phyloP scores from a whole-genome alignment of 2,329 filamentous ascomycete genomes.

The Aspergillus calidoustus region DNA sequence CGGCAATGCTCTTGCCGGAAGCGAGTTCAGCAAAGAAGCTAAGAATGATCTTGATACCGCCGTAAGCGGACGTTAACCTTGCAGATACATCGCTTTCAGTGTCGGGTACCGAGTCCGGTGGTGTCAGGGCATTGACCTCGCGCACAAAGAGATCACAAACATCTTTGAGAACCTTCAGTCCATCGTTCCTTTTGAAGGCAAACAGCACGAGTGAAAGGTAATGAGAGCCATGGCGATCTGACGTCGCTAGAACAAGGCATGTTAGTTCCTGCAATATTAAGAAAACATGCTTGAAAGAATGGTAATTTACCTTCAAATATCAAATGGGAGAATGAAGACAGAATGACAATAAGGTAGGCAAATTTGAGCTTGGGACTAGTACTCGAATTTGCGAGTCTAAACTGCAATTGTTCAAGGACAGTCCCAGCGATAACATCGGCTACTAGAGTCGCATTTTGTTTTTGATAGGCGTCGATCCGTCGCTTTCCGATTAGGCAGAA shows the following conservation, averaged over 20 bases:
- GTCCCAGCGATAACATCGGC: slow-evolving; percentile 73
- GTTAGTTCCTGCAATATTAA: slow-evolving; percentile 1
- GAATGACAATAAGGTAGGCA: slow-evolving; percentile 79
- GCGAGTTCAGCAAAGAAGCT: slow-evolving; percentile 78
- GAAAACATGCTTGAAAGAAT: slow-evolving; percentile 3
- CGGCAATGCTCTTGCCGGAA: slow-evolving; percentile 77
- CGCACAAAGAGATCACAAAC: slow-evolving; percentile 72
- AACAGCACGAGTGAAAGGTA: slow-evolving; percentile 75
- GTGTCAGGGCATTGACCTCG: slow-evolving; percentile 57
- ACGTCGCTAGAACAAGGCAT: slow-evolving; percentile 38
- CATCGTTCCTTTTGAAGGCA: slow-evolving; percentile 81
- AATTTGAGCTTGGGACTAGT: slow-evolving; percentile 66
- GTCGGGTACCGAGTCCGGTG: slow-evolving; percentile 46
- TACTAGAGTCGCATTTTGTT: slow-evolving; percentile 64
- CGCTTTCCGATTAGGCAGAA: slow-evolving; percentile 79
- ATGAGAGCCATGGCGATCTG: slow-evolving; percentile 56
- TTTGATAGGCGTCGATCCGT: slow-evolving; percentile 67
- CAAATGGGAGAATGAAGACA: slow-evolving; percentile 78
- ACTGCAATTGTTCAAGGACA: slow-evolving; percentile 69
- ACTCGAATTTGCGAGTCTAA: slow-evolving; percentile 48
- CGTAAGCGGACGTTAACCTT: slow-evolving; percentile 57
- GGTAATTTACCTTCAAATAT: slow-evolving; percentile 67
- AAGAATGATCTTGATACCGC: slow-evolving; percentile 79
- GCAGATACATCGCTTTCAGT: slow-evolving; percentile 46
- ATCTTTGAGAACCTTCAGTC: slow-evolving; percentile 73